Base-by-base conservation (phyloP, 1,284 basidiomycete genomes). In the Coriolopsis trogii region DNA sequence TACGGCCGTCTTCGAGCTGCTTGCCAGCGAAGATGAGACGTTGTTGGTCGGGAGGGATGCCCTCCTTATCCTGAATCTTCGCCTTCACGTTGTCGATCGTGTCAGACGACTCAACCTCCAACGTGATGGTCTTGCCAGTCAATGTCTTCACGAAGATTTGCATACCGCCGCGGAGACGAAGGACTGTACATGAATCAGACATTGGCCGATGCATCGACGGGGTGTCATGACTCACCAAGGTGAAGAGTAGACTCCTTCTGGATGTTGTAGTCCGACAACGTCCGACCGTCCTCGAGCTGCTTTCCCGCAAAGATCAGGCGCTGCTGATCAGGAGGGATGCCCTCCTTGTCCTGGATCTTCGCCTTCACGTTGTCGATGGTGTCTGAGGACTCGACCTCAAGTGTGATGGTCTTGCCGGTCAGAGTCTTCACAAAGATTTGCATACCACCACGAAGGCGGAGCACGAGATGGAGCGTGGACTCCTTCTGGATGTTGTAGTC, bases 321-420 rank as follows among this genome's bases (percentile, higher is more conserved):
- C 65, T 91, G 89, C 66, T 91, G 89, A 63, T 91, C 89, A n/a
- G 89, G 89, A 16, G 88, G 88, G 41, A 91, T 91, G 1, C 88
- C 88, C 64, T 91, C 89, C 74, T 90, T 90, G 68, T 91, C 89
- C 68, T 91, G 88, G 54, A 91, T 91, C 80, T 91, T 91, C 53
- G 85, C 80, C 74, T 91, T 91, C 56, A 91, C 89, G 62, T 92
- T 92, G 73, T 94, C 91, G 60, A 94, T 93, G 39, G 92, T 93
- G 72, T 93, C 91, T 0, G 87, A 90, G 1, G 91, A 92, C 72
- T 95, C 91, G 28, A 95, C 91, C 70, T 93, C 90, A 46, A 93
- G 74, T 23, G 91, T 93, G 70, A 93, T 93, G 3, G 90, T 93
- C 78, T 93, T 91, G 50, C 89, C 89, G 18, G 89, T 91, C 28